Percentiles rank a stretch among this genome's conserved stretches.
These are phyloP conservation scores for Pseudocercospora pini-densiflorae DNA, from an alignment of 2,329 filamentous ascomycete genomes.

Conservation along the genomic window DNA sequence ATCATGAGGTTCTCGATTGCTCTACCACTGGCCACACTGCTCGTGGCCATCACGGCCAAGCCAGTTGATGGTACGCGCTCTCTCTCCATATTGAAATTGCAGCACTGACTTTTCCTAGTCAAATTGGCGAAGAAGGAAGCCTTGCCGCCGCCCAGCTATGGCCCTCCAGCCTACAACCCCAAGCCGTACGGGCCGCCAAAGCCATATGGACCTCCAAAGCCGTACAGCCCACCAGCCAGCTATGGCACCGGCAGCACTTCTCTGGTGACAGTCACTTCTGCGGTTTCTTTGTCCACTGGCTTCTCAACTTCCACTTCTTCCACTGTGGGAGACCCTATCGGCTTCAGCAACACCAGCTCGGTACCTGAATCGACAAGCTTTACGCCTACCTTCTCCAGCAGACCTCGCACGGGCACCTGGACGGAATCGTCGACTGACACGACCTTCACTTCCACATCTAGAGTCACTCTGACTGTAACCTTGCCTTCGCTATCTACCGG, in stretches of 20 bases:
- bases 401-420: neutral
- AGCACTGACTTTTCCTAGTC: neutral
- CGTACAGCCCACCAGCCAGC: neutral
- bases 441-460: neutral
- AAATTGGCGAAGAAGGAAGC: neutral
- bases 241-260: constrained; percentile 12
- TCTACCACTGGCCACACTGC: neutral
- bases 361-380: neutral
- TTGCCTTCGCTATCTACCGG: neutral
- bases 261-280: neutral
- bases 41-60: constrained; percentile 1
- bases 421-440: neutral
- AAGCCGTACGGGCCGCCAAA: constrained; percentile 10
- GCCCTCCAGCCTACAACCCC: constrained; percentile 10
- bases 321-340: neutral
- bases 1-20: constrained; percentile 10
- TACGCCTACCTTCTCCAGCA: neutral
- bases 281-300: neutral
- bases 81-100: neutral
- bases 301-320: neutral
- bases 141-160: constrained; percentile 10
- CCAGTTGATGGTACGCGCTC: constrained; percentile 2
- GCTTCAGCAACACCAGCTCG: neutral
- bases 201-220: constrained; percentile 14
- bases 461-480: neutral